Evolutionary conservation across 768 basidiomycete species (phyloP).

Genomic region (Calvatia gigantea): DNA sequence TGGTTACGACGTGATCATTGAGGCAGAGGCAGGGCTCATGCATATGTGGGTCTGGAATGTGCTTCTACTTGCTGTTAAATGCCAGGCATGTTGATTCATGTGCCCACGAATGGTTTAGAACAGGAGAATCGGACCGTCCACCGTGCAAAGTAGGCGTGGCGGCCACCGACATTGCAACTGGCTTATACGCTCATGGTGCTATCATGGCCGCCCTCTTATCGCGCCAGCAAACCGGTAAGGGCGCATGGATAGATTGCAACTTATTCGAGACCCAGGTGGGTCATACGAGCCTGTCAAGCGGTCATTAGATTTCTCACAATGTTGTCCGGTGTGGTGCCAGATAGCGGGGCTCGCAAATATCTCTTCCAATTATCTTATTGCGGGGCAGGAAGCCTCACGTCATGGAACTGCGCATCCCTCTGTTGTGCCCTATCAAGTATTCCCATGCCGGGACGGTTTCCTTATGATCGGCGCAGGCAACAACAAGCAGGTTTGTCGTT

Average conservation of each 20-base stretch:
- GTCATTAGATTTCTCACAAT: background rate
- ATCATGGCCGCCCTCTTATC: conserved; percentile 89
- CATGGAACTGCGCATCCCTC: conserved; percentile 95
- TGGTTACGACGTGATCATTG: conserved; percentile 86
- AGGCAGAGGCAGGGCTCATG: conserved; percentile 93
- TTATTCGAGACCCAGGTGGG: conserved; percentile 87
- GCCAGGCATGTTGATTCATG: background rate
- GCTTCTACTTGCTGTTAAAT: background rate
- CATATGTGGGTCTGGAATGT: conserved; percentile 61
- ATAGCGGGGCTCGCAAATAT: conserved; percentile 90
- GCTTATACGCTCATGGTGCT: conserved; percentile 88
- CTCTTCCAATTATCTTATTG: conserved; percentile 89
- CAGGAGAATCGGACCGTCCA: conserved; percentile 81
- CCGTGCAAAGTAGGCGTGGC: conserved; percentile 97
- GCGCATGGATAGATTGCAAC: conserved; percentile 90
- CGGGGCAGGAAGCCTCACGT: conserved; percentile 75
- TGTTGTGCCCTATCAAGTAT: conserved; percentile 91
- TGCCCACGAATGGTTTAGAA: conserved; percentile 40
- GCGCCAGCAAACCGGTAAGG: conserved; percentile 78
- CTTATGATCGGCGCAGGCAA: conserved; percentile 95
- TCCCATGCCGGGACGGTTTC: conserved; percentile 83
- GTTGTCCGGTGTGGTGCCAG: conserved; percentile 31
- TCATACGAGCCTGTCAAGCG: conserved; percentile 2
- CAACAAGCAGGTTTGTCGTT: conserved; percentile 63
- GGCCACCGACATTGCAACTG: conserved; percentile 84